A percentile compares a stretch with the other conserved stretches of the same genome.
phyloP scores from a whole-genome alignment of 2,329 filamentous ascomycete genomes.

The Rhynchosporium agropyri region DNA sequence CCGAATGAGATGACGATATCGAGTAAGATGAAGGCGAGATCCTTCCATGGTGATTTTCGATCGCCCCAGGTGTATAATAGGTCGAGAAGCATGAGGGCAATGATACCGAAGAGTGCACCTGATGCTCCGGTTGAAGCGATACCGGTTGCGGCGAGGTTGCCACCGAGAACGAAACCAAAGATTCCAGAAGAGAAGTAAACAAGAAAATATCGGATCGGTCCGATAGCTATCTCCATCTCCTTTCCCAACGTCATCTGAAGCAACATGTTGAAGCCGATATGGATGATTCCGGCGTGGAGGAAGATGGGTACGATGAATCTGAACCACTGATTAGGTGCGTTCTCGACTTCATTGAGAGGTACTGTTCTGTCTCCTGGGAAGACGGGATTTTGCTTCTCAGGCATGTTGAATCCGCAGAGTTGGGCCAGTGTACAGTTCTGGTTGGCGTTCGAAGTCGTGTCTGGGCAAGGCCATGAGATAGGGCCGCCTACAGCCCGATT shows the following conservation, averaged over 20 bases:
- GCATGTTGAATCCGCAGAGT: slow-evolving; percentile 74
- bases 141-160: slow-evolving; percentile 83
- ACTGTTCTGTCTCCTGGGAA: slow-evolving; percentile 47
- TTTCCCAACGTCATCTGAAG: slow-evolving; percentile 86
- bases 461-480: slow-evolving; percentile 78
- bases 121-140: slow-evolving; percentile 88
- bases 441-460: slow-evolving; percentile 63
- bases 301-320: slow-evolving; percentile 97
- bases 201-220: slow-evolving; percentile 81
- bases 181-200: slow-evolving; percentile 92
- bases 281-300: slow-evolving; percentile 88
- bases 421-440: slow-evolving; percentile 74
- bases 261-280: slow-evolving; percentile 94
- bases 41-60: slow-evolving; percentile 73
- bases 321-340: slow-evolving; percentile 85
- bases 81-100: slow-evolving; percentile 86
- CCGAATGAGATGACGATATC: slow-evolving; percentile 91
- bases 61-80: slow-evolving; percentile 91
- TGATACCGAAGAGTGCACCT: slow-evolving; percentile 86
- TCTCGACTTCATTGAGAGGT: slow-evolving; percentile 46
- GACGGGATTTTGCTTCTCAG: slow-evolving; percentile 43
- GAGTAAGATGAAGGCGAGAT: slow-evolving; percentile 83
- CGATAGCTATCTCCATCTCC: slow-evolving; percentile 92
- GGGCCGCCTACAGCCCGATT: slow-evolving; percentile 45
- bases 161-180: slow-evolving; percentile 93